These are phyloP conservation scores for Trichoderma parareesei DNA, from an alignment of 495 filamentous ascomycete species.

Conservation along the genomic window DNA sequence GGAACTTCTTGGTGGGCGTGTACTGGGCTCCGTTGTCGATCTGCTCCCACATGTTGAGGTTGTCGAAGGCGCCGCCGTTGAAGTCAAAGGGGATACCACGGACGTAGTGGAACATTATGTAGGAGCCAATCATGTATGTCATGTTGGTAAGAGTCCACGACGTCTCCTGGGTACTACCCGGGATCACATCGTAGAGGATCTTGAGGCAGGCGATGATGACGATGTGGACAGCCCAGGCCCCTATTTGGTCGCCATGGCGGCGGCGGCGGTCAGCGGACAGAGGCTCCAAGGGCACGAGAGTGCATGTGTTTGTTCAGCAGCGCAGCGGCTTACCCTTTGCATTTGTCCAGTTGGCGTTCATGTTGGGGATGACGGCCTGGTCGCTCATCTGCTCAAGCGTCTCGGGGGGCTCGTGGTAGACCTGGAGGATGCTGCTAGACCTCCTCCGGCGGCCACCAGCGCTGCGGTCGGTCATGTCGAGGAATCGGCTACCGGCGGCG, in stretches of 20 bases:
- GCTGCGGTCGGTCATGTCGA: constrained; percentile 42
- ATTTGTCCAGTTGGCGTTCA: constrained; percentile 98
- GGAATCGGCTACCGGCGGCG: constrained; percentile 39
- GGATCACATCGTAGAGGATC: constrained; percentile 92
- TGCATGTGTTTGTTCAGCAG: neutral
- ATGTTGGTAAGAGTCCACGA: constrained; percentile 99
- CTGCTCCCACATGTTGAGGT: constrained; percentile 99
- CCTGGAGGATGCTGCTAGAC: constrained; percentile 82
- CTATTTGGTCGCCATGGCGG: constrained; percentile 32
- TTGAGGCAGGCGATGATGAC: constrained; percentile 84
- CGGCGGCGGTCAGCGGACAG: constrained; percentile 12
- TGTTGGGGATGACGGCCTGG: constrained; percentile 85
- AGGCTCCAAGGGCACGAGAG: neutral
- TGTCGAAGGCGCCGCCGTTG: constrained; percentile 98
- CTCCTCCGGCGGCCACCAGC: constrained; percentile 66
- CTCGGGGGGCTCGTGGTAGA: constrained; percentile 88
- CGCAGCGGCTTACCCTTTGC: constrained; percentile 67
- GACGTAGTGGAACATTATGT: constrained; percentile 99
- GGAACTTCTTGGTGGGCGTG: constrained; percentile 95
- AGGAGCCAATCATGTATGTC: constrained; percentile 96
- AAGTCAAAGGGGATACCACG: constrained; percentile 98
- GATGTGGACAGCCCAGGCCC: constrained; percentile 94
- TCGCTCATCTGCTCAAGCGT: constrained; percentile 93
- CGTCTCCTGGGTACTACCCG: constrained; percentile 89
- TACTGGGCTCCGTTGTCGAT: constrained; percentile 99